Percentiles rank a stretch among this genome's conserved stretches.
phyloP scores from a whole-genome alignment of 257 asterid species.

The Fraxinus quadrangulata region DNA sequence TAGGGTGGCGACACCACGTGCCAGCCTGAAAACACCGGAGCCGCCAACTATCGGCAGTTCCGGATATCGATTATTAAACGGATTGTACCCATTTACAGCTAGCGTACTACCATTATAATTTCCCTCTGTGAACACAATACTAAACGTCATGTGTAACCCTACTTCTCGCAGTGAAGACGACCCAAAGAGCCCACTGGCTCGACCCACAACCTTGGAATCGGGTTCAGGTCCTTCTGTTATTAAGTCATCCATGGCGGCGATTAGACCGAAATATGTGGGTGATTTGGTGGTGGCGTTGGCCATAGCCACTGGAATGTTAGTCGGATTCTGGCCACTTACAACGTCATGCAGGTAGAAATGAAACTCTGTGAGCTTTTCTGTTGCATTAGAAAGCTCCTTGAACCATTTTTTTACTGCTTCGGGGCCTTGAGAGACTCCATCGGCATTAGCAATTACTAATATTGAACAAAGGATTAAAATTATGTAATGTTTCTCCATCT shows the following conservation, averaged over 20 bases:
- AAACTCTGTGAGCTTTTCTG: not conserved
- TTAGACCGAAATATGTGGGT: not conserved
- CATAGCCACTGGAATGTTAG: not conserved
- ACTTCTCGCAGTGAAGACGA: not conserved
- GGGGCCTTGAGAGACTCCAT: not conserved
- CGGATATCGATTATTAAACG: not conserved
- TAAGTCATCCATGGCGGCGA: conserved; percentile 9
- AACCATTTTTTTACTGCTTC: not conserved
- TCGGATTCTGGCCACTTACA: not conserved
- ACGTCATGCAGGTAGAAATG: conserved; percentile 10
- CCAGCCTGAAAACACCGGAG: not conserved
- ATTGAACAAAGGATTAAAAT: no score
- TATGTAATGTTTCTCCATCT: no score
- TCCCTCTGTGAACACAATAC: conserved; percentile 1
- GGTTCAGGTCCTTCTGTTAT: conserved; percentile 4
- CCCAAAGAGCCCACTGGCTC: not conserved
- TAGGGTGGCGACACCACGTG: not conserved
- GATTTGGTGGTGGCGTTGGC: conserved; percentile 1
- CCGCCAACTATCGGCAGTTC: conserved; percentile 13
- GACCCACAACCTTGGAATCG: not conserved
- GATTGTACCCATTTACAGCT: not conserved
- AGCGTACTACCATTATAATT: conserved; percentile 15
- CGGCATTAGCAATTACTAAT: no score
- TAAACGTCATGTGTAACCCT: not conserved
- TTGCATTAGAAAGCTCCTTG: not conserved